Evolutionary conservation across 2,329 filamentous ascomycete genomes (phyloP), one percentile per base, ranked within the genome.

Genomic region (Diplodia seriata): DNA sequence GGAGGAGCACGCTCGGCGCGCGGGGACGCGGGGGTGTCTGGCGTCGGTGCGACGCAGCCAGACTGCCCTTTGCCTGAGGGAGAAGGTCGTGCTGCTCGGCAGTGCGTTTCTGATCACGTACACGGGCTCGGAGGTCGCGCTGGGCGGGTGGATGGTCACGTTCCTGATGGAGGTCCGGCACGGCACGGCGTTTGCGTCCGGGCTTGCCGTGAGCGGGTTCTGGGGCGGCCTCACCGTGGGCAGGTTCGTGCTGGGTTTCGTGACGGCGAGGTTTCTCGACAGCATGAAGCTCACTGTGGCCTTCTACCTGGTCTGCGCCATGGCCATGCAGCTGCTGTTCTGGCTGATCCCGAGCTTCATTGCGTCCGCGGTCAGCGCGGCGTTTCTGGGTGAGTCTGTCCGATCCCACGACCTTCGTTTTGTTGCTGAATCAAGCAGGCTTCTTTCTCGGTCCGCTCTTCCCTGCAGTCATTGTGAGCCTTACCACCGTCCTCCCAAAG

Each of bases 141-240:
- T 93, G 3, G 90, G 90, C 20, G 92, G 92, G 15, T 94, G 92
- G 92, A 90, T 96, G 70, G 89, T 92, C 56, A 90, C 89, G 0
- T 96, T 96, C 76, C 95, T 97, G 91, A 88, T 93, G 18, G 82
- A 86, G 20, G 89, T 93, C 29, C 87, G 93, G 15, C 78, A 89
- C 49, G 64, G 64, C 9, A 51, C 36, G 9, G 55, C 66, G 4
- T 72, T 71, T 40, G 68, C 66, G 15, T 67, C 69, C 5, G 68
- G 67, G 11, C 53, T 72, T 7, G 68, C 69, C 2, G 36, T 61
- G 4, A 71, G 69, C 14, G 70, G 70, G 2, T 72, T 71, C 57
- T 72, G 71, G 71, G 36, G 68, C 1, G 71, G 71, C 3, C 57
- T 72, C 23, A 72, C 71, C 18, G 20, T 70, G 12, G 71, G 70